Percentiles rank a stretch among this genome's conserved stretches.
These are phyloP conservation scores for Pythium sukuiense DNA, from an alignment of 352 stramenopile species.

Conservation along the genomic window DNA sequence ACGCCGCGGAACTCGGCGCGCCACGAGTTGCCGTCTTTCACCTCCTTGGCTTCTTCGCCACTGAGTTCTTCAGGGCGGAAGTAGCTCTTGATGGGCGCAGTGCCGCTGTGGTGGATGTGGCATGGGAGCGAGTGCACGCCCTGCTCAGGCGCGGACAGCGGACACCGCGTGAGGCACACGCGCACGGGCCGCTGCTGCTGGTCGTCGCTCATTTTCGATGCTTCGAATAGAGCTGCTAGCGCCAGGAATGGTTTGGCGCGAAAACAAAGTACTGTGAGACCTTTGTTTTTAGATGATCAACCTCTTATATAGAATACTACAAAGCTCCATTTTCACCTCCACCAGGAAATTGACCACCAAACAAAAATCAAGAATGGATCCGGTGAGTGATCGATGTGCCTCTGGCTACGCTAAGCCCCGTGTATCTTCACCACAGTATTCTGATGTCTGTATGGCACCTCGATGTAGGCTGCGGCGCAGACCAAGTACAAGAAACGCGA, in stretches of 20 bases:
- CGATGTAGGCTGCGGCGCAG: conserved; percentile 10
- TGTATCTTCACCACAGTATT: neutral
- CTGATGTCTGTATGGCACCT: neutral
- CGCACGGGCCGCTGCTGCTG: conserved; percentile 26
- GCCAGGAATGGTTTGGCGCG: conserved; percentile 19
- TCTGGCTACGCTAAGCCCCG: neutral
- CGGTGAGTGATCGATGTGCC: conserved; percentile 10
- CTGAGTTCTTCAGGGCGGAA: conserved; percentile 51
- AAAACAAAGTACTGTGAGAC: conserved; percentile 14
- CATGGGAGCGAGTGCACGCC: conserved; percentile 77
- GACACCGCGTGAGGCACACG: conserved; percentile 78
- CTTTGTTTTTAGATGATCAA: neutral
- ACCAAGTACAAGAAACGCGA: conserved; percentile 66
- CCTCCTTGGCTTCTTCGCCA: conserved; percentile 16
- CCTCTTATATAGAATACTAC: conserved; percentile 10
- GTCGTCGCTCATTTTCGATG: conserved; percentile 18
- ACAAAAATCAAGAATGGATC: conserved; percentile 10
- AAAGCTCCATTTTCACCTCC: conserved; percentile 5
- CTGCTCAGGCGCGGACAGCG: conserved; percentile 51
- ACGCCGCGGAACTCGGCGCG: conserved; percentile 68
- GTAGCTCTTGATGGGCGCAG: conserved; percentile 69
- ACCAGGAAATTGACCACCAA: conserved; percentile 5
- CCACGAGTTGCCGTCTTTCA: conserved; percentile 20
- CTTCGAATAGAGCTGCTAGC: conserved; percentile 12
- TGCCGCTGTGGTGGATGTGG: conserved; percentile 65